phyloP scores from a whole-genome alignment of 176 grass and related monocot species.

The Oryza nivara region DNA sequence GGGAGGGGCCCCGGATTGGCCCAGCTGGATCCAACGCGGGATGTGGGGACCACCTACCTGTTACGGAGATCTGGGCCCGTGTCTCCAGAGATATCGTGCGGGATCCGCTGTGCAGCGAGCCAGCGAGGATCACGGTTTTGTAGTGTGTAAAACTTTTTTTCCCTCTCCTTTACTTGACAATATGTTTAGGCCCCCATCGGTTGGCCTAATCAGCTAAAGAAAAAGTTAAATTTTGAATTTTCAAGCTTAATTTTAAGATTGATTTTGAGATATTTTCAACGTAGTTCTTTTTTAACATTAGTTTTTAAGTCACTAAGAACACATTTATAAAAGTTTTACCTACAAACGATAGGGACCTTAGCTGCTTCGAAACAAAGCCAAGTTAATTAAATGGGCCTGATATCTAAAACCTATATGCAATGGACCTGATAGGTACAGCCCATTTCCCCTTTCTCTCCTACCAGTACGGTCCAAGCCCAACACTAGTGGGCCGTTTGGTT shows the following conservation, averaged over 20 bases:
- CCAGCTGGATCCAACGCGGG: slow-evolving; percentile 53
- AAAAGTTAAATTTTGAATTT: no score
- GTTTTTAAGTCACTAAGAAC: no score
- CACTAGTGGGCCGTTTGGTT: not conserved
- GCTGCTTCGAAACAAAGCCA: not conserved
- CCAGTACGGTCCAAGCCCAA: not conserved
- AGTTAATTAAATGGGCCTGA: not conserved
- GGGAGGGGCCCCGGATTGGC: slow-evolving; percentile 24
- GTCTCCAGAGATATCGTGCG: not conserved
- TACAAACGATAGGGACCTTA: no score
- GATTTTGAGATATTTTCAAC: no score
- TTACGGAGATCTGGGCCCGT: slow-evolving; percentile 31
- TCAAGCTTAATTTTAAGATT: no score
- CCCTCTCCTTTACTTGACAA: no score
- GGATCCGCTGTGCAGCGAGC: slow-evolving; percentile 5
- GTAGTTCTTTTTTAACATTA: no score
- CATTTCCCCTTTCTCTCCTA: no score
- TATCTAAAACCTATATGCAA: not conserved
- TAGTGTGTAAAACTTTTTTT: not conserved
- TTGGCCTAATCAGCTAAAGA: no score
- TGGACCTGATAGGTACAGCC: no score
- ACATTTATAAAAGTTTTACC: no score
- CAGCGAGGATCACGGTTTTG: not conserved
- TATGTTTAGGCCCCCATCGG: no score
- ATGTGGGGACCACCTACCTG: slow-evolving; percentile 41